Percentiles rank a stretch among this genome's conserved stretches.
These are phyloP conservation scores for Suhomyces chickasaworum DNA, from an alignment of 1,139 yeast genomes.

Conservation along the genomic window DNA sequence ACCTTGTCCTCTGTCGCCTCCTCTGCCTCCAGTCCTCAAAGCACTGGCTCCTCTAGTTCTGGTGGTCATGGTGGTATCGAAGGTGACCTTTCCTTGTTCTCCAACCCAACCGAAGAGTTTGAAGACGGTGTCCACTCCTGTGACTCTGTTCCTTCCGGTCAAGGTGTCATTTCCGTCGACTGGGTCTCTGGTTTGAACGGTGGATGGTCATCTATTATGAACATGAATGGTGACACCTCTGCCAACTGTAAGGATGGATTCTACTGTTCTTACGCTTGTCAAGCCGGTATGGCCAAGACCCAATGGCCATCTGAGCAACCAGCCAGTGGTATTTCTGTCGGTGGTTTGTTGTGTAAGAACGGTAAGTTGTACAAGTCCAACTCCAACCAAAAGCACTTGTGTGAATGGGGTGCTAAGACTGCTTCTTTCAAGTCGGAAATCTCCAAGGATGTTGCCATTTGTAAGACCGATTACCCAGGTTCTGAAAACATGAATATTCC, in stretches of 20 bases:
- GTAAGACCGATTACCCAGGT: slow-evolving; percentile 90
- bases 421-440: slow-evolving; percentile 63
- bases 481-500: slow-evolving; percentile 86
- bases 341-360: slow-evolving; percentile 71
- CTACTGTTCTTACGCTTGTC: slow-evolving; percentile 85
- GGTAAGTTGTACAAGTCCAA: slow-evolving; percentile 73
- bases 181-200: slow-evolving; percentile 56
- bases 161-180: slow-evolving; percentile 68
- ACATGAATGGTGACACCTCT: slow-evolving; percentile 64
- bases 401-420: slow-evolving; percentile 74
- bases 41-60: slow-evolving; percentile 20
- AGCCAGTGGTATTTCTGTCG: slow-evolving; percentile 71
- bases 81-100: slow-evolving; percentile 60
- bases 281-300: slow-evolving; percentile 88
- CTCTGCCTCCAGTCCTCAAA: slow-evolving; percentile 25
- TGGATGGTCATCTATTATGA: slow-evolving; percentile 76
- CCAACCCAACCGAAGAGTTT: slow-evolving; percentile 55
- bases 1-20: slow-evolving; percentile 16
- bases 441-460: slow-evolving; percentile 63
- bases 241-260: slow-evolving; percentile 70
- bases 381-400: slow-evolving; percentile 58
- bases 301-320: slow-evolving; percentile 84
- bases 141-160: slow-evolving; percentile 65
- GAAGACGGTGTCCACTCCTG: slow-evolving; percentile 67
- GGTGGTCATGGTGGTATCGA: slow-evolving; percentile 35